phyloP scores from a whole-genome alignment of 441 rosid genomes.

The Manihot esculenta region DNA sequence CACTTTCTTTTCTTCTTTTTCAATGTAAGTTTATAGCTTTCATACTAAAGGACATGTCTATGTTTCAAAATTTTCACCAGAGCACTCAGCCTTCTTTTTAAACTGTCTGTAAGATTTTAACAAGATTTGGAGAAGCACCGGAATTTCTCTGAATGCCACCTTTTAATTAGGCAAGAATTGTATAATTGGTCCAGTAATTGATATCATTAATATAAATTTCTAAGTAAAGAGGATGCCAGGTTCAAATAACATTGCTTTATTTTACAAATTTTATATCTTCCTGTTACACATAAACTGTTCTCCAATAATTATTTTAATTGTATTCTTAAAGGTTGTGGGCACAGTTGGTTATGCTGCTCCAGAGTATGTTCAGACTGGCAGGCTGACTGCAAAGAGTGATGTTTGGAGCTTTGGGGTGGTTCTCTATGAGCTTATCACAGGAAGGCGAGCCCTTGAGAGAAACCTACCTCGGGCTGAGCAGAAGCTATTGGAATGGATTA shows the following conservation, averaged over 20 bases:
- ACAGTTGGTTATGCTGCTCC: constrained; percentile 98
- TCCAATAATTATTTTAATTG: neutral
- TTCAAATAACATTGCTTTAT: neutral
- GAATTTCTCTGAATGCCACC: neutral
- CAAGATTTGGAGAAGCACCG: neutral
- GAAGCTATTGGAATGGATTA: constrained; percentile 93
- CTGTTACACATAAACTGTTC: neutral
- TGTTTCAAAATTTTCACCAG: neutral
- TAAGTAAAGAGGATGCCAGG: neutral
- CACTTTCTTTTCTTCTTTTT: too few relatives aligned
- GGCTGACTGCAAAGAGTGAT: constrained; percentile 87
- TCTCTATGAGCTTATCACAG: constrained; percentile 82
- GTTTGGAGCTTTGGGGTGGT: constrained; percentile 99
- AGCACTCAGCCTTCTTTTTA: neutral
- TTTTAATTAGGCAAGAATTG: neutral
- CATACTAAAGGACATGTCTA: neutral
- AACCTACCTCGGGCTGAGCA: constrained; percentile 84
- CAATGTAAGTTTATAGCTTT: neutral
- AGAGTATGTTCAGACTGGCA: constrained; percentile 88
- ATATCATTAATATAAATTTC: neutral
- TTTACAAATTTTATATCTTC: neutral
- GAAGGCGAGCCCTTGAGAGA: constrained; percentile 84
- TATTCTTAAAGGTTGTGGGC: constrained; percentile 72
- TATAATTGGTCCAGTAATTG: neutral
- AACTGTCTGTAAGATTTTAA: neutral